Conservation (phyloP, 495 filamentous ascomycete genomes). For the Penicillium cataractarum region DNA sequence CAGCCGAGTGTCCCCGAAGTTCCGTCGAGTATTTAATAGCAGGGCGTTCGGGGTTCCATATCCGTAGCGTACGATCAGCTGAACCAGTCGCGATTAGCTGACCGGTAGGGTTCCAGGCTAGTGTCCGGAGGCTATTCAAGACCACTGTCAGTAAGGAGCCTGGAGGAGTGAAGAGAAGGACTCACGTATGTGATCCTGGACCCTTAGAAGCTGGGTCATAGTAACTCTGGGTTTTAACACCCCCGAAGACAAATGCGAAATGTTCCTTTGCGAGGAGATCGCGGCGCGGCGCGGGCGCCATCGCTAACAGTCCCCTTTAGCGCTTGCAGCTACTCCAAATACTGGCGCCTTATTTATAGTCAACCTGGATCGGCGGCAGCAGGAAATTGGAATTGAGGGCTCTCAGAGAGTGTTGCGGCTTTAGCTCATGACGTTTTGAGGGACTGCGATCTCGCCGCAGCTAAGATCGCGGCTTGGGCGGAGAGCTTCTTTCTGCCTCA, state of each 20-base stretch:
- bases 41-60: constrained; percentile 90
- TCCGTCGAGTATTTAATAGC: constrained; percentile 83
- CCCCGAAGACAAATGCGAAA: constrained; percentile 59
- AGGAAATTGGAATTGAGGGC: not conserved
- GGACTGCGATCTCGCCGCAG: not conserved
- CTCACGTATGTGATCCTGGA: constrained; percentile 57
- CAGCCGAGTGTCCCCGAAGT: constrained; percentile 74
- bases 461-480: not conserved
- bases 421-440: constrained; percentile 2
- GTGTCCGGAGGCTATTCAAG: constrained; percentile 60
- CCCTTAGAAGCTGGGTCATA: constrained; percentile 58
- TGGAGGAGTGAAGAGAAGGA: constrained; percentile 4
- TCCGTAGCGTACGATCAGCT: constrained; percentile 77
- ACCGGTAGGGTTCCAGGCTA: constrained; percentile 90
- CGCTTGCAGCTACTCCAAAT: constrained; percentile 15
- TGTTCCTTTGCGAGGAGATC: constrained; percentile 64
- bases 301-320: constrained; percentile 28
- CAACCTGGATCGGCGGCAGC: constrained; percentile 21
- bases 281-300: constrained; percentile 57
- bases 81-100: constrained; percentile 86
- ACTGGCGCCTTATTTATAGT: constrained; percentile 18
- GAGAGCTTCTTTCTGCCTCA: not conserved
- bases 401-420: not conserved
- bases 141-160: constrained; percentile 12
- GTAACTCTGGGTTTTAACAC: constrained; percentile 64